Evolutionary conservation across 1,284 basidiomycete genomes (phyloP).

Genomic region (Rhodotorula sp.): DNA sequence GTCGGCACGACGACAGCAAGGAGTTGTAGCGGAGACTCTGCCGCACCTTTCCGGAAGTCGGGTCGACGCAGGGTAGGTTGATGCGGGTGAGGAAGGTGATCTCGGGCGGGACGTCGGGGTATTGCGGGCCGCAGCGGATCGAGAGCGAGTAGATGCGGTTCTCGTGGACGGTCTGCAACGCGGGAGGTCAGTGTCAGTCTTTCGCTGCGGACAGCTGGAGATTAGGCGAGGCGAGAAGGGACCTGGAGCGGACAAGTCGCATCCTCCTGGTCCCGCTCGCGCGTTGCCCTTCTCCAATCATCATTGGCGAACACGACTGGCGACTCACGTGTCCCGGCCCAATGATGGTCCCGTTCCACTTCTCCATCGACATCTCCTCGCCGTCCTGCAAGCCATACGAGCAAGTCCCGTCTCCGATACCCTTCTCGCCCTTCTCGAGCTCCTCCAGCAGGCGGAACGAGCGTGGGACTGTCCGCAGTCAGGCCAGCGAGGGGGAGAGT

Average conservation of each 20-base stretch:
- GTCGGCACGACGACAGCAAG: not conserved
- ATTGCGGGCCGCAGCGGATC: conserved; percentile 77
- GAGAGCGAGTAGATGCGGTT: conserved; percentile 96
- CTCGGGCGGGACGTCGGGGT: conserved; percentile 77
- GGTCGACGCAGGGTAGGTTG: conserved; percentile 90
- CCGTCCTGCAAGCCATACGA: conserved; percentile 90
- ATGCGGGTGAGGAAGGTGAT: conserved; percentile 85
- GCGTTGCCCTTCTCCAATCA: too few species aligned
- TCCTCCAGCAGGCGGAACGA: conserved; percentile 96
- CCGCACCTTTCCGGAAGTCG: conserved; percentile 62
- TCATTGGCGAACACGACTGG: too few species aligned
- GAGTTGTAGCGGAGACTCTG: not conserved
- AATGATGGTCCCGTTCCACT: conserved; percentile 99
- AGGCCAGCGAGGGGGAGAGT: not conserved
- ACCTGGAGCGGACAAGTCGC: not conserved
- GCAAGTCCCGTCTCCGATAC: conserved; percentile 92
- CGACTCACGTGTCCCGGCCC: conserved; percentile 82
- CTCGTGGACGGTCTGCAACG: conserved; percentile 95
- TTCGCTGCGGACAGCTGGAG: too few species aligned
- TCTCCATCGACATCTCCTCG: conserved; percentile 89
- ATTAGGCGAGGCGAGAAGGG: conserved; percentile 10
- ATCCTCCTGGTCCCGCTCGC: too few species aligned
- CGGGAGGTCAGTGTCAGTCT: not conserved
- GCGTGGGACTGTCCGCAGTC: conserved; percentile 70
- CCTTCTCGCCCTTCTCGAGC: conserved; percentile 99